Evolutionary conservation across 208 protist species (phyloP).

Genomic region (Phytomonas sp.): DNA sequence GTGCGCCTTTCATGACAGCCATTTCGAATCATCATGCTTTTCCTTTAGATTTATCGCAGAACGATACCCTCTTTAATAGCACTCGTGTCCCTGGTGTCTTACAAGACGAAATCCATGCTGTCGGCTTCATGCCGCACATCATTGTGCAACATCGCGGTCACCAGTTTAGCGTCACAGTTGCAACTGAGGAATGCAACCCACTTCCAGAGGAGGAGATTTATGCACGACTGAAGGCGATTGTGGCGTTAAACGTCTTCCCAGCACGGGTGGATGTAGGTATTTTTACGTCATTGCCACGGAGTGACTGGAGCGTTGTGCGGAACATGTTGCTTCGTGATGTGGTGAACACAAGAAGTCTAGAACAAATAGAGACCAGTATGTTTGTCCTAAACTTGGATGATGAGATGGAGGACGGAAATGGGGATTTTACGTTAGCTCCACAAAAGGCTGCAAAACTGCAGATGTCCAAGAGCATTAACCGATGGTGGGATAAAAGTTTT

Average conservation of each 20-base stretch:
- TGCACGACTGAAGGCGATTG: conserved; percentile 62
- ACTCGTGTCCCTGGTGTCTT: conserved; percentile 67
- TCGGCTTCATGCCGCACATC: conserved; percentile 64
- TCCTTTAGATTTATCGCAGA: conserved; percentile 79
- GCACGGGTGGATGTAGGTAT: conserved; percentile 41
- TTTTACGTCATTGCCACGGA: conserved; percentile 54
- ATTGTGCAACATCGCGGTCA: conserved; percentile 64
- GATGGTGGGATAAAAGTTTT: conserved; percentile 89
- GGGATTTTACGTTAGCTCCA: conserved; percentile 24
- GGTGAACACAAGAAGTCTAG: conserved; percentile 48
- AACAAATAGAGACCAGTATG: conserved; percentile 69
- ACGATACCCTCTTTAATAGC: conserved; percentile 75
- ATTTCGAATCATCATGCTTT: conserved; percentile 43
- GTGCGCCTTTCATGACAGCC: conserved; percentile 36
- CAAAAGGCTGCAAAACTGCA: conserved; percentile 30
- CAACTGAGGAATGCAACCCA: conserved; percentile 53
- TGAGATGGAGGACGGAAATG: conserved; percentile 15
- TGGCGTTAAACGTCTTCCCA: conserved; percentile 23
- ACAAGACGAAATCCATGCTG: conserved; percentile 65
- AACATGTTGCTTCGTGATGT: conserved; percentile 40
- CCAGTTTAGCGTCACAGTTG: conserved; percentile 67
- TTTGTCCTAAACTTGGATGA: conserved; percentile 79
- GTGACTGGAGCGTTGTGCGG: conserved; percentile 56
- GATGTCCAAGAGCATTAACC: conserved; percentile 31
- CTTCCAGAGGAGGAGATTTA: conserved; percentile 70